Evolutionary conservation across 148 eudicot species (phyloP), one percentile per base, ranked within the genome.

Genomic region (Chenopodium quinoa): DNA sequence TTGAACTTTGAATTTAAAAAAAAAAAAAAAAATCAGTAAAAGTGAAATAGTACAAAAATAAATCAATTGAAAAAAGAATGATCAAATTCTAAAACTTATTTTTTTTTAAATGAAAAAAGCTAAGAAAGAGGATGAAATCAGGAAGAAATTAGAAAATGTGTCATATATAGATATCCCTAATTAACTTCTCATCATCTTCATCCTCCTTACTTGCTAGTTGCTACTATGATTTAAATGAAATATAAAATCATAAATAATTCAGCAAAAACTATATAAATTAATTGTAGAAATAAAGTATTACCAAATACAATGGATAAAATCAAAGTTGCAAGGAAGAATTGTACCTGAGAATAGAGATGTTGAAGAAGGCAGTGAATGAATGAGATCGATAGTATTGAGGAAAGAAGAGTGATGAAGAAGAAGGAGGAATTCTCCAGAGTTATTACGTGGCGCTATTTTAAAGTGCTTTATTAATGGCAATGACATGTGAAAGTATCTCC

Each of bases 141-240:
- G 81, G 47, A 83, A 78, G 84, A 78, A 83, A 71, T 64, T 83
- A 83, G 71, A 50, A 48, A 29, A 50, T 22, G 69, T 14, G 73
- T 83, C 86, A 84, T 22, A 29, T 71, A 80, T 32, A 47, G 48
- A 54, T 9, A 71, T 66, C 78, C 80, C 63, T 77, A 70, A 79
- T 58, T 54, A 80, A 56, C 65, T 79, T 23, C 7, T 75, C 86
- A 75, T 75, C 75, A 83, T 69, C 34, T 75, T 60, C 74, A 72
- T 31, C 77, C 80, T 71, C 81, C 62, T 14, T 56, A 56, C 7
- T 56, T 27, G 29, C 14, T 29, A 29, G 31, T 29, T 29, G 31
- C 32, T 31, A 31, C 32, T 40, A 40, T 40, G 7, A 40, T 40
- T 40, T 6, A 8, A 3, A 25, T 66, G 1, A 66, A 4, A 25